Evolutionary conservation across 1,284 basidiomycete genomes (phyloP).

Genomic region (Trametes versicolor): DNA sequence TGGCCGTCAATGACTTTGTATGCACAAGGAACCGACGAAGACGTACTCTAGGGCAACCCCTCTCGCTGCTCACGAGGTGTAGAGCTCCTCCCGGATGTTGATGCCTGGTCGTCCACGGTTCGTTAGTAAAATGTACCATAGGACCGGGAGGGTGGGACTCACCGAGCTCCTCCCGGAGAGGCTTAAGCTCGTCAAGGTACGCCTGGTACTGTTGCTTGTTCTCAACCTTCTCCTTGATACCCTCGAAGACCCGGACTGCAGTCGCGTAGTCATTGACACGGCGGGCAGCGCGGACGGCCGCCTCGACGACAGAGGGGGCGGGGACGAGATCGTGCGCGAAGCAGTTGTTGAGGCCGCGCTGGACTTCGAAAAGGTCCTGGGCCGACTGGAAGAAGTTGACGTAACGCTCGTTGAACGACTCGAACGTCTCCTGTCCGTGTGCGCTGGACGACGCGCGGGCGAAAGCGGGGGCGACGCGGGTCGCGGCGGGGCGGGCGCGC

Average conservation of each 20-base stretch:
- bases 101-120: slow-evolving; percentile 35
- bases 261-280: slow-evolving; percentile 98
- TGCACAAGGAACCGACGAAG: background rate
- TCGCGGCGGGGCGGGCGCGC: slow-evolving; percentile 58
- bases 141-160: slow-evolving; percentile 45
- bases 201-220: slow-evolving; percentile 93
- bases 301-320: slow-evolving; percentile 88
- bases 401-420: slow-evolving; percentile 94
- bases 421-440: slow-evolving; percentile 91
- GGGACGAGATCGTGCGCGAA: slow-evolving; percentile 99
- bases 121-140: background rate
- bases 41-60: slow-evolving; percentile 31
- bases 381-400: slow-evolving; percentile 93
- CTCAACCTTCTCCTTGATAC: slow-evolving; percentile 93
- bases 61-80: slow-evolving; percentile 37
- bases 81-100: slow-evolving; percentile 45
- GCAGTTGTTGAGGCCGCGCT: slow-evolving; percentile 99
- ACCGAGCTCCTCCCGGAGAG: slow-evolving; percentile 91
- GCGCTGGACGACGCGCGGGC: slow-evolving; percentile 58
- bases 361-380: slow-evolving; percentile 96
- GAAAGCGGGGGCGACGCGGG: slow-evolving; percentile 52
- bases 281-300: slow-evolving; percentile 89
- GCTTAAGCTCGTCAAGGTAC: slow-evolving; percentile 89
- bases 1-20: background rate
- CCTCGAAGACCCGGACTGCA: slow-evolving; percentile 95